Percentiles rank a stretch among this genome's conserved stretches.
Evolutionary conservation across 768 basidiomycete genomes (phyloP).

Genomic region (Gyrodon lividus): DNA sequence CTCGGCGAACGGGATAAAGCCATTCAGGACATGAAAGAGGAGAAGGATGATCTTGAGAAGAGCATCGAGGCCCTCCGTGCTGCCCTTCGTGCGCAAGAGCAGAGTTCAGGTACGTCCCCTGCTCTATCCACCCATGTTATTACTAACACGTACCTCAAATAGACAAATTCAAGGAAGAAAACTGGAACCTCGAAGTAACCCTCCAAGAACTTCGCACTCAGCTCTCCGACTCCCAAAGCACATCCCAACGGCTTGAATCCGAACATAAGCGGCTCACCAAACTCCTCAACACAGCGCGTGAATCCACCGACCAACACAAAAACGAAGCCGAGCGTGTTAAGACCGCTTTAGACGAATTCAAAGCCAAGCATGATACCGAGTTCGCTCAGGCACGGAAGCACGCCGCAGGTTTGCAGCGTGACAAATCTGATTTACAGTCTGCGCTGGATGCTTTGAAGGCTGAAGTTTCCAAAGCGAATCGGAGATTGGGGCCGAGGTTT

Average conservation of each 20-base stretch:
- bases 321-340: conserved; percentile 78
- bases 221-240: conserved; percentile 61
- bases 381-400: conserved; percentile 88
- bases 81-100: conserved; percentile 78
- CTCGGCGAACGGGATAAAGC: conserved; percentile 91
- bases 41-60: conserved; percentile 85
- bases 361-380: conserved; percentile 91
- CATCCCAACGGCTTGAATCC: conserved; percentile 67
- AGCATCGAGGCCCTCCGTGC: conserved; percentile 70
- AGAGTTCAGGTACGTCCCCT: conserved; percentile 61
- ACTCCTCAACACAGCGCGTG: conserved; percentile 68
- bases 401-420: conserved; percentile 83
- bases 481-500: conserved; percentile 56
- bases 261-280: conserved; percentile 83
- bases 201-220: conserved; percentile 83
- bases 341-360: conserved; percentile 65
- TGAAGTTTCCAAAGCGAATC: conserved; percentile 64
- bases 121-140: neutral
- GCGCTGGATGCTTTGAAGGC: conserved; percentile 73
- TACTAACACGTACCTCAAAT: conserved; percentile 7
- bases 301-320: conserved; percentile 81
- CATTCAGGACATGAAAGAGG: conserved; percentile 87
- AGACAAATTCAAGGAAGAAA: conserved; percentile 98
- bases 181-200: conserved; percentile 96
- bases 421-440: conserved; percentile 89